phyloP scores from a whole-genome alignment of 108 stramenopile genomes.

The Aurantiochytrium sp. region DNA sequence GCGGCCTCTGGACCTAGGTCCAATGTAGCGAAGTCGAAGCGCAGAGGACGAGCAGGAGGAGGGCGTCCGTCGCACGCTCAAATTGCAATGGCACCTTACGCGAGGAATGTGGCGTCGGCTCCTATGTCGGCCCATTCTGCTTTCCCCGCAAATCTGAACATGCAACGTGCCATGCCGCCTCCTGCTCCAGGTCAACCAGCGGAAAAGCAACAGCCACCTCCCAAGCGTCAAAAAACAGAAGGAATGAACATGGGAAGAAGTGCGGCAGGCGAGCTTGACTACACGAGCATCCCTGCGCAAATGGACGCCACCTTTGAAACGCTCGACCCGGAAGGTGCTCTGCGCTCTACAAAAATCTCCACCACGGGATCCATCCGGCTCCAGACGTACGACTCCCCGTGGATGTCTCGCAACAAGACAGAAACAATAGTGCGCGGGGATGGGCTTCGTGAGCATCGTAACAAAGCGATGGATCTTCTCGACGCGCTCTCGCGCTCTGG shows the following conservation, averaged over 20 bases:
- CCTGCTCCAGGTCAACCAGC: not conserved
- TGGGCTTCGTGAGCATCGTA: constrained; percentile 44
- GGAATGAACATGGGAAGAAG: not conserved
- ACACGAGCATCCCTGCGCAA: constrained; percentile 56
- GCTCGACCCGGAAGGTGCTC: constrained; percentile 40
- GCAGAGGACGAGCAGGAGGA: no score
- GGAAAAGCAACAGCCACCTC: not conserved
- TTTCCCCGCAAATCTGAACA: no score
- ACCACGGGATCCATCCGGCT: not conserved
- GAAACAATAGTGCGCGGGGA: constrained; percentile 28
- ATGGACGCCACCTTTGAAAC: constrained; percentile 55
- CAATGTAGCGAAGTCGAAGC: no score
- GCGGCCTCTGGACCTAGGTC: no score
- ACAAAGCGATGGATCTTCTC: constrained; percentile 72
- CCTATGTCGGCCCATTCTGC: no score
- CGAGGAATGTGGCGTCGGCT: no score
- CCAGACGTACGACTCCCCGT: not conserved
- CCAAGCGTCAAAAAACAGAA: not conserved
- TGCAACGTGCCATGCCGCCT: no score
- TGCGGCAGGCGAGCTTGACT: constrained; percentile 37
- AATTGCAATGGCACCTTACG: not conserved
- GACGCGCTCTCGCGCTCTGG: constrained; percentile 70
- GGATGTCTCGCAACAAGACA: constrained; percentile 32
- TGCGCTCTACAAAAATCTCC: constrained; percentile 61
- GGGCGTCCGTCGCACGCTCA: no score